Evolutionary conservation across 345 rosid species (phyloP), one percentile per base, ranked within the genome.

Genomic region (Microcos paniculata): DNA sequence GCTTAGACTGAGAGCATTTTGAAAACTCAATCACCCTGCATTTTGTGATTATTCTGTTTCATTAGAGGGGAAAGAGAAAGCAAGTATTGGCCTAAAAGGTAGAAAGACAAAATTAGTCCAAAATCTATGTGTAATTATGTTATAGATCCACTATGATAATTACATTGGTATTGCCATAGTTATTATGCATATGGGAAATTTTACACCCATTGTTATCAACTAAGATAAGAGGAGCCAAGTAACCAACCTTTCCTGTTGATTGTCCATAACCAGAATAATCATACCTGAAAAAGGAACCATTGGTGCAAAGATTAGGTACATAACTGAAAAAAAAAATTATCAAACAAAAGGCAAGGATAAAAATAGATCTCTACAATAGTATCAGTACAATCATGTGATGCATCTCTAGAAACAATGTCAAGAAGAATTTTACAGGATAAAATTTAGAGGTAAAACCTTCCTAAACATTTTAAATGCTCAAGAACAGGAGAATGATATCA

Each of bases 221-320:
- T 63, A 56, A 35, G 75, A 62, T 71, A 14, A 35, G 43, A 42
- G 53, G 64, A 75, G 80, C 51, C 51, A 16, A 57, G 65, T 33
- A 64, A 63, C 88, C 46, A 58, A 95, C 98, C 98, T 93, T 92
- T 80, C 99, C 99, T 30, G 88, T 90, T 62, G 99, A 95, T 71
- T 86, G 97, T 78, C 99, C 99, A 72, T 95, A 95, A 64, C 99
- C 98, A 70, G 99, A 95, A 80, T 95, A 95, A 83, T 95, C 99
- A 69, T 93, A 93, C 83, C 99, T 95, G 84, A 6, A 76, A 75
- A 74, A 79, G 35, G 11, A 51, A 74, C 24, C 28, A 75, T 15
- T 26, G 31, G 74, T 40, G 62, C 71, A 63, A 66, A n/a, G 76
- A 66, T 82, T 69, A 80, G 71, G 55, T 73, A 38, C 38, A 65